A percentile compares a stretch with the other conserved stretches of the same genome.
These are phyloP conservation scores for Pythium myriotylum DNA, from an alignment of 352 stramenopile genomes.

Conservation along the genomic window DNA sequence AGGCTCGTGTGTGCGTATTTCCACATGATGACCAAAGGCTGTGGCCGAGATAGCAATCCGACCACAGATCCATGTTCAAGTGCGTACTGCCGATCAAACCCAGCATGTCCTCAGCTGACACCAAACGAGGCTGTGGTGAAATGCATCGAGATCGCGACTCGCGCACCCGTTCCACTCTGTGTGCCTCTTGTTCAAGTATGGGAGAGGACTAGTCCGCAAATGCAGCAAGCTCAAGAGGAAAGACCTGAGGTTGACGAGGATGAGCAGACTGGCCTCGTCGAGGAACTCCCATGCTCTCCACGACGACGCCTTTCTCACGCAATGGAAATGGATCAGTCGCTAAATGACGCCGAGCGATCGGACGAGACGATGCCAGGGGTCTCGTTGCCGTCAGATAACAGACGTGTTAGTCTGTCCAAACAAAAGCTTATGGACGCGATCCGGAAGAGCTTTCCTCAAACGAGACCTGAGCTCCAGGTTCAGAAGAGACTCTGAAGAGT, in stretches of 20 bases:
- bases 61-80: constrained; percentile 36
- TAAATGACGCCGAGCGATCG: constrained; percentile 29
- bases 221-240: constrained; percentile 12
- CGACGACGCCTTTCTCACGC: constrained; percentile 54
- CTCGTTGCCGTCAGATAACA: neutral
- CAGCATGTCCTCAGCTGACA: constrained; percentile 20
- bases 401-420: constrained; percentile 59
- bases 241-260: constrained; percentile 33
- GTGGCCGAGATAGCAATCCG: constrained; percentile 6
- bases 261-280: constrained; percentile 4
- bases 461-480: constrained; percentile 10
- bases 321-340: constrained; percentile 47
- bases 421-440: constrained; percentile 71
- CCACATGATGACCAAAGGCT: constrained; percentile 60
- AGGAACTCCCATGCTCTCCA: constrained; percentile 34
- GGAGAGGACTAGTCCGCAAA: neutral
- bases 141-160: constrained; percentile 53
- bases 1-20: constrained; percentile 67
- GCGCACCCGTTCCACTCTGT: constrained; percentile 48
- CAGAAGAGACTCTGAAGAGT: constrained; percentile 24
- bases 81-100: constrained; percentile 40
- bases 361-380: constrained; percentile 7
- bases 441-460: constrained; percentile 42
- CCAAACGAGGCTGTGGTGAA: constrained; percentile 47
- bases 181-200: constrained; percentile 14